Evolutionary conservation across 1,284 basidiomycete species (phyloP).

Genomic region (Porogramme epimiltina): DNA sequence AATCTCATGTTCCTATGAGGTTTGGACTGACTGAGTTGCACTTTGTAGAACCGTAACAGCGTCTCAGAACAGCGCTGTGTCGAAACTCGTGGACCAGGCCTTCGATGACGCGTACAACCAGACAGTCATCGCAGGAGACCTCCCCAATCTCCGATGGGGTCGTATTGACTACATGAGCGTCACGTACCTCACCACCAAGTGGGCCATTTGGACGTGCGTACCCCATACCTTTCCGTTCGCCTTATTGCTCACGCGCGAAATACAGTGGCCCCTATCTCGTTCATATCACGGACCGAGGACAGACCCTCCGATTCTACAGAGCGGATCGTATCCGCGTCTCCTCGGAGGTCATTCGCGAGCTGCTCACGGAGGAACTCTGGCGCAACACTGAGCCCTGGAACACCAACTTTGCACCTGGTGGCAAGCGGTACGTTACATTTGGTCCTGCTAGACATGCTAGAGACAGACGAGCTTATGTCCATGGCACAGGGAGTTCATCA

Average conservation of each 20-base stretch:
- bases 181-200: constrained; percentile 77
- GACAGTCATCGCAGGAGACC: constrained; percentile 58
- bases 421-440: constrained; percentile 59
- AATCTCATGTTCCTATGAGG: too few species aligned
- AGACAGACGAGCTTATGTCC: not conserved
- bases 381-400: constrained; percentile 60
- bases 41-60: constrained; percentile 60
- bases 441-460: not conserved
- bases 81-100: constrained; percentile 64
- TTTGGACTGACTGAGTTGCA: too few species aligned
- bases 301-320: constrained; percentile 73
- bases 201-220: constrained; percentile 76
- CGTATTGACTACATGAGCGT: constrained; percentile 83
- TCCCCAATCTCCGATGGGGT: constrained; percentile 73
- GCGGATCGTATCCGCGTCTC: constrained; percentile 60
- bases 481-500: constrained; percentile 58
- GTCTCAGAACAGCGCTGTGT: constrained; percentile 60
- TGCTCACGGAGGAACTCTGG: constrained; percentile 64
- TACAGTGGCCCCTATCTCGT: constrained; percentile 70
- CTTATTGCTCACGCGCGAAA: not conserved
- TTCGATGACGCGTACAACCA: constrained; percentile 74
- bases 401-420: constrained; percentile 67
- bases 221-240: constrained; percentile 1
- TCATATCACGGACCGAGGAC: constrained; percentile 65
- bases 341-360: constrained; percentile 59